Evolutionary conservation across 192 early-diverging fungal species (phyloP).

Genomic region (Lunasporangiospora selenospora): DNA sequence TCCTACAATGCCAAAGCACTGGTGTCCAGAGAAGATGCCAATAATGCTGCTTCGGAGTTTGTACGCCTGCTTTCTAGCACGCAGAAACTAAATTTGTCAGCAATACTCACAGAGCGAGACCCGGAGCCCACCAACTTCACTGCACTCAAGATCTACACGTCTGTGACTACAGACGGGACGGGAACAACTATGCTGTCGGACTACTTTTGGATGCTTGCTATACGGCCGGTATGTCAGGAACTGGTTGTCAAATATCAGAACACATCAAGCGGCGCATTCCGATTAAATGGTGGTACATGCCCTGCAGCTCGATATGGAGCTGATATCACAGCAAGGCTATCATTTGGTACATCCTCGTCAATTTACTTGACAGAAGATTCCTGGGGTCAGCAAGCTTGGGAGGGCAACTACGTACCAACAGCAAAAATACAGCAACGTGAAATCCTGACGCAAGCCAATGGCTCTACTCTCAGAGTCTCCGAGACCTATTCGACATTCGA

Average conservation of each 20-base stretch:
- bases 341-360: slow-evolving; percentile 1
- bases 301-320: too few species aligned
- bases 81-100: slow-evolving; percentile 6
- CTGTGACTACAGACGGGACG: slow-evolving; percentile 1
- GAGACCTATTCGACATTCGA: slow-evolving; percentile 9
- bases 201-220: not conserved
- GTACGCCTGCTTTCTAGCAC: slow-evolving; percentile 11
- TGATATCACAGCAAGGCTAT: not conserved
- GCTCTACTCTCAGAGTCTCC: slow-evolving; percentile 11
- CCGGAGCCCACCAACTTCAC: slow-evolving; percentile 10
- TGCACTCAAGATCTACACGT: slow-evolving; percentile 10
- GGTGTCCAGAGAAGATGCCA: slow-evolving; percentile 9
- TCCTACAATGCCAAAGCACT: slow-evolving; percentile 8
- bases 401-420: slow-evolving; percentile 4
- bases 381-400: slow-evolving; percentile 8
- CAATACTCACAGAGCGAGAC: slow-evolving; percentile 1
- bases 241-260: slow-evolving; percentile 8
- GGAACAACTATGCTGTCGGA: slow-evolving; percentile 6
- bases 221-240: too few species aligned
- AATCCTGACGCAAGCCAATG: slow-evolving; percentile 9
- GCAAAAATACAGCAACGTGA: slow-evolving; percentile 12
- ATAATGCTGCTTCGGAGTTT: slow-evolving; percentile 7
- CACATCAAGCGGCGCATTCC: slow-evolving; percentile 11
- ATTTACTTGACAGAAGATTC: slow-evolving; percentile 10
- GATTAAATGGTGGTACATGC: not conserved